Conservation (phyloP, 2,329 filamentous ascomycete genomes). For the Scedosporium aurantiacum region DNA sequence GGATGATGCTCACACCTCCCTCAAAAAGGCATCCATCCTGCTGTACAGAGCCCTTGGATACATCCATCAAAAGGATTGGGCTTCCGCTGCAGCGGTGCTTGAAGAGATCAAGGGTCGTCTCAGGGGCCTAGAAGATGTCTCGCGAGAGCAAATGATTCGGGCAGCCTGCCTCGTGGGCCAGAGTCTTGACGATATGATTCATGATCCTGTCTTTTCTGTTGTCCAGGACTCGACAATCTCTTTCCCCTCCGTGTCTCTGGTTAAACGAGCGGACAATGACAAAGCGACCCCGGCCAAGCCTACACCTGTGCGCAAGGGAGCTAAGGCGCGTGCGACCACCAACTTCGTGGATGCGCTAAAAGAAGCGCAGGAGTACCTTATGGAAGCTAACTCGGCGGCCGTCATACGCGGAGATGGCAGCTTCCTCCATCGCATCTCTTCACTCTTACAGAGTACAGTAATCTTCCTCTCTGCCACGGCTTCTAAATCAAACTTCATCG, state of each 20-base stretch:
- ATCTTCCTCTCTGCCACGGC: slow-evolving; percentile 55
- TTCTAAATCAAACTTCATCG: slow-evolving; percentile 32
- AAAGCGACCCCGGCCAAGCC: slow-evolving; percentile 24
- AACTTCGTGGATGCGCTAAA: slow-evolving; percentile 48
- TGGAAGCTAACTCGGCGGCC: slow-evolving; percentile 50
- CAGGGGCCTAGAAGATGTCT: slow-evolving; percentile 26
- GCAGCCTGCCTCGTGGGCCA: slow-evolving; percentile 59
- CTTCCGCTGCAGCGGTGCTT: slow-evolving; percentile 45
- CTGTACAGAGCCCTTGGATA: slow-evolving; percentile 33
- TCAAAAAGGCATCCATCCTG: slow-evolving; percentile 26
- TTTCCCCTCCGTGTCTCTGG: slow-evolving; percentile 55
- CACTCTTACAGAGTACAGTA: slow-evolving; percentile 52
- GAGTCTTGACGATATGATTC: slow-evolving; percentile 60
- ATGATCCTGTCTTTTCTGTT: slow-evolving; percentile 77
- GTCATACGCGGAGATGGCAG: slow-evolving; percentile 43
- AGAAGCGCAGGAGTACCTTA: slow-evolving; percentile 54
- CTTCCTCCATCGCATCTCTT: slow-evolving; percentile 51
- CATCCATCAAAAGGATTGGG: slow-evolving; percentile 42
- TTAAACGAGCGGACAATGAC: slow-evolving; percentile 24
- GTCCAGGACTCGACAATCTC: slow-evolving; percentile 89
- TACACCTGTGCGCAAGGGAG: slow-evolving; percentile 19
- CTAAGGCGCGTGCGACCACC: slow-evolving; percentile 20
- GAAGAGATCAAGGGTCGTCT: slow-evolving; percentile 34
- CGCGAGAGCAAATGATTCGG: slow-evolving; percentile 47
- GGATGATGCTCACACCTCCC: slow-evolving; percentile 9